Evolutionary conservation across 805 yeast species (phyloP).

Genomic region (Yarrowia sp.): DNA sequence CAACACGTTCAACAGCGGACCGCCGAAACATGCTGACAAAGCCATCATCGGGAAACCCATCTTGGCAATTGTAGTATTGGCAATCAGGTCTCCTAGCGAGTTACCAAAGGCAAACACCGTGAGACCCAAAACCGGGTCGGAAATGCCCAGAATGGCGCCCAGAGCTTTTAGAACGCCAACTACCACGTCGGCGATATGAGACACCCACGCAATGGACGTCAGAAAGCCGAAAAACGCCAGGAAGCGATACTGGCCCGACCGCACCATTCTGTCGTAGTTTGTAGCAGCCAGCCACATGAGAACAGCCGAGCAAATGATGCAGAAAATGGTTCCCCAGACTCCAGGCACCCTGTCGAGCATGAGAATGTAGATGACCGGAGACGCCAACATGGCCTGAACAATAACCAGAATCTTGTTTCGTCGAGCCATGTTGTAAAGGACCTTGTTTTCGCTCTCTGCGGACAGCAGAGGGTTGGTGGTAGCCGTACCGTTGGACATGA

Average conservation of each 20-base stretch:
- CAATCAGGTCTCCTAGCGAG: constrained; percentile 83
- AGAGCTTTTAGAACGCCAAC: constrained; percentile 60
- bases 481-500: neutral
- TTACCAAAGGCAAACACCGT: constrained; percentile 91
- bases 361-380: constrained; percentile 34
- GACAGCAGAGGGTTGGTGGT: constrained; percentile 3
- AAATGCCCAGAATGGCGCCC: constrained; percentile 55
- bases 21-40: constrained; percentile 92
- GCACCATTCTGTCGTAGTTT: constrained; percentile 15
- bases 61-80: constrained; percentile 73
- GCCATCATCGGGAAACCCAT: constrained; percentile 89
- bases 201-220: constrained; percentile 63
- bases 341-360: constrained; percentile 12
- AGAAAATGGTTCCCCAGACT: neutral
- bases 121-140: constrained; percentile 79
- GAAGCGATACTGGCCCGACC: constrained; percentile 23
- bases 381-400: constrained; percentile 38
- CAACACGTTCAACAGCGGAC: constrained; percentile 75
- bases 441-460: constrained; percentile 13
- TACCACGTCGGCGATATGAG: constrained; percentile 65
- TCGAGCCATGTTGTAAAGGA: constrained; percentile 12
- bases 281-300: constrained; percentile 10
- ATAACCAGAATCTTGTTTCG: constrained; percentile 29
- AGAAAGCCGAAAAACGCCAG: constrained; percentile 53
- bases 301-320: constrained; percentile 23